Evolutionary conservation across 2,329 filamentous ascomycete genomes (phyloP), one percentile per base, ranked within the genome.

Genomic region (Xylaria sp.): DNA sequence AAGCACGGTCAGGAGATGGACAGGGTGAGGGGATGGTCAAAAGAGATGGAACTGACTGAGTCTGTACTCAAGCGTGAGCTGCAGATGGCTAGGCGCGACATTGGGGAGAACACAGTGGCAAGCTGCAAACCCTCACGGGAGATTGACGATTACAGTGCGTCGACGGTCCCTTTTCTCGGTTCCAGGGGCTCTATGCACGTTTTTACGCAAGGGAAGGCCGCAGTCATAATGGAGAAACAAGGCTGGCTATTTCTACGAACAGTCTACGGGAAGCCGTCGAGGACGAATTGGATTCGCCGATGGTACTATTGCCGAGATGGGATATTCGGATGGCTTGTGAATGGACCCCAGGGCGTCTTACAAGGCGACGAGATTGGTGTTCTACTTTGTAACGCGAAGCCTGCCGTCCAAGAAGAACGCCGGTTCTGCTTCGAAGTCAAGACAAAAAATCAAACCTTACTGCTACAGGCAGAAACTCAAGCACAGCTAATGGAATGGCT

Each of bases 401-500:
- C 94, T 19, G 94, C 94, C 0, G 92, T 97, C 60, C 90, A 93
- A 73, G 96, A 99, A 80, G 96, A 99, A 76, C 89, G 96, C 47
- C 89, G 96, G 17, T 99, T 98, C 80, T 98, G 96, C 78, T 98
- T 99, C 75, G 96, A 99, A 80, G 92, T 99, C 76, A 99, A 98
- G 84, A 99, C 96, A 2, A 99, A 98, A 80, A 97, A 93, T 76
- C 92, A 92, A 70, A 96, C 91, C 58, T 90, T 97, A 71, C 83
- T 98, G 67, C 85, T 99, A 2, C 96, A 99, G 81, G 93, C 95
- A 4, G 96, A 99, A 78, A 97, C 93, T 0, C 96, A 99, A 78
- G 85, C 84, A 58, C 93, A 98, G 77, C 86, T 99, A n/a, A 94
- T 92, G 67, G 93, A 97, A 75, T 99, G 96, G 96, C 89, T 99